Percentiles rank a stretch among this genome's conserved stretches.
These are phyloP conservation scores for Parmales sp. DNA, from an alignment of 108 stramenopile species.

Conservation along the genomic window DNA sequence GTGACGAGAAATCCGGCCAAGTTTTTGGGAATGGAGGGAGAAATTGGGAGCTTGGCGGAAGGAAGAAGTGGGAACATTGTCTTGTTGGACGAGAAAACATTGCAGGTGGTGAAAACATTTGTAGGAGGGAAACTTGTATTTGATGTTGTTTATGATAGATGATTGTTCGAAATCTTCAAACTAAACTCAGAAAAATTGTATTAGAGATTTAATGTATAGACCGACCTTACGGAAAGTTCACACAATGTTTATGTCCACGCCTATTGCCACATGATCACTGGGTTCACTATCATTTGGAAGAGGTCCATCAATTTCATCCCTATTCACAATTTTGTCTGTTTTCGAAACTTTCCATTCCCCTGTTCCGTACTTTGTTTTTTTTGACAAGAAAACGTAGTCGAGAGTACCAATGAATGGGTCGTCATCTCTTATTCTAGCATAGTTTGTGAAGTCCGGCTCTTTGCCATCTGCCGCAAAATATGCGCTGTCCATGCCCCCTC, in stretches of 20 bases:
- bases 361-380: too few species aligned
- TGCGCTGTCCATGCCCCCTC: not conserved
- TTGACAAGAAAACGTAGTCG: slow-evolving; percentile 88
- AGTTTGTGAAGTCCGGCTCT: slow-evolving; percentile 87
- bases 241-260: too few species aligned
- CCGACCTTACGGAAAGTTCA: too few species aligned
- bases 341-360: too few species aligned
- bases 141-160: too few species aligned
- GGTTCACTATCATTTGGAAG: too few species aligned
- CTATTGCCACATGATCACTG: too few species aligned
- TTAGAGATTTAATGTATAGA: too few species aligned
- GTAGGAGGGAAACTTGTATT: not conserved
- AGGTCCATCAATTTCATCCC: too few species aligned
- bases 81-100: not conserved
- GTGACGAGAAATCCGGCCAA: slow-evolving; percentile 40
- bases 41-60: not conserved
- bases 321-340: too few species aligned
- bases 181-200: too few species aligned
- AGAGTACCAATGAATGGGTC: slow-evolving; percentile 79
- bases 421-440: slow-evolving; percentile 48
- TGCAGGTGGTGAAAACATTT: not conserved
- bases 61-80: slow-evolving; percentile 15
- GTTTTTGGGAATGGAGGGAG: slow-evolving; percentile 24
- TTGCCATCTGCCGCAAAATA: slow-evolving; percentile 1
- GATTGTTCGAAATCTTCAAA: too few species aligned